phyloP scores from a whole-genome alignment of 805 yeast species.

The Hanseniaspora guilliermondii region DNA sequence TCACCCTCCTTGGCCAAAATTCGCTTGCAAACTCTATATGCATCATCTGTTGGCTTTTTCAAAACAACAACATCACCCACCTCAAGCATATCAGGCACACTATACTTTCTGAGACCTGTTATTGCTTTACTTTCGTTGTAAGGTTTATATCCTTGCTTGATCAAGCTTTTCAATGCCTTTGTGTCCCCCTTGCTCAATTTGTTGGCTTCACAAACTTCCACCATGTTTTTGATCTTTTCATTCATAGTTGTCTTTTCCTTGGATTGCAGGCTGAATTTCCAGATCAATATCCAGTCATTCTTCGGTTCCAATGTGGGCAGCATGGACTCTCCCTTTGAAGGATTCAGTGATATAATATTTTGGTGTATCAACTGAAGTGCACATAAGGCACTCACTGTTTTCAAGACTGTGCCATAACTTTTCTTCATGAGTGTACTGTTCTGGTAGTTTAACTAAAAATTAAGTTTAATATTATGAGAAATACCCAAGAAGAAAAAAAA shows the following conservation, averaged over 20 bases:
- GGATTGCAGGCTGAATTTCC: conserved; percentile 7
- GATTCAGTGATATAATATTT: conserved; percentile 4
- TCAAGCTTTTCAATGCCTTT: not conserved
- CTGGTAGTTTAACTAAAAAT: not conserved
- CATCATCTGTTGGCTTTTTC: conserved; percentile 77
- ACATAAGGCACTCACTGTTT: conserved; percentile 4
- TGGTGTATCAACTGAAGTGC: conserved; percentile 1
- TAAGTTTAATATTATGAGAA: no score
- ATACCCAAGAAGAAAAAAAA: not conserved
- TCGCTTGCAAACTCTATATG: conserved; percentile 78
- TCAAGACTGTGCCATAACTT: not conserved
- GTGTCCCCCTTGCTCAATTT: not conserved
- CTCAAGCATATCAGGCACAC: conserved; percentile 24
- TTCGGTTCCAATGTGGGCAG: conserved; percentile 69
- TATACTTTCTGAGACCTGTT: not conserved
- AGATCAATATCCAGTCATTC: conserved; percentile 40
- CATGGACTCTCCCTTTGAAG: conserved; percentile 87
- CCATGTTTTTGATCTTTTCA: not conserved
- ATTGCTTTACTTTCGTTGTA: not conserved
- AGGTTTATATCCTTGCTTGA: not conserved
- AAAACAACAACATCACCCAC: conserved; percentile 87
- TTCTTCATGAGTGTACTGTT: not conserved
- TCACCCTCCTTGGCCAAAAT: conserved; percentile 97
- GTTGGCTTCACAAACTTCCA: not conserved
- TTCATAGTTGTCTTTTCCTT: not conserved